Evolutionary conservation across 2,329 filamentous ascomycete species (phyloP).

Genomic region (Colletotrichum agaves): DNA sequence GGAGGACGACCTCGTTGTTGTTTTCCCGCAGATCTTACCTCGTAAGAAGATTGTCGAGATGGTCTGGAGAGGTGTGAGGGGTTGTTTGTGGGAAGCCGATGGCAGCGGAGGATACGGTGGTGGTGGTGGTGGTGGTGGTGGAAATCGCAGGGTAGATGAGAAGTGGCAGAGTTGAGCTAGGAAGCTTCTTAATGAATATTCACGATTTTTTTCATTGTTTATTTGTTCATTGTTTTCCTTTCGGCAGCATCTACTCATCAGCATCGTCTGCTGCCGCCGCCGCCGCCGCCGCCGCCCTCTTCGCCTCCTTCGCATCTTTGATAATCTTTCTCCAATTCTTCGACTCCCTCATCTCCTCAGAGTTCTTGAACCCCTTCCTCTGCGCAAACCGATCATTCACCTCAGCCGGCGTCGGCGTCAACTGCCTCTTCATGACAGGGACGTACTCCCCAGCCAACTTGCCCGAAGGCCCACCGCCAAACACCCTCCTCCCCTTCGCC

Average conservation of each 20-base stretch:
- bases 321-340: slow-evolving; percentile 34
- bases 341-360: slow-evolving; percentile 57
- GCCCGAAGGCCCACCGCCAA: slow-evolving; percentile 65
- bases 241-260: slow-evolving; percentile 11
- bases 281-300: background rate
- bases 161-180: slow-evolving; percentile 39
- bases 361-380: slow-evolving; percentile 65
- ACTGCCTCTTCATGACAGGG: slow-evolving; percentile 62
- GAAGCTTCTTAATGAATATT: slow-evolving; percentile 12
- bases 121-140: background rate
- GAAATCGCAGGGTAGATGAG: slow-evolving; percentile 42
- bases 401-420: slow-evolving; percentile 62
- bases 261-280: background rate
- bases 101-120: slow-evolving; percentile 19
- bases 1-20: slow-evolving; percentile 90
- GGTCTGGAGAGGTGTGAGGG: slow-evolving; percentile 88
- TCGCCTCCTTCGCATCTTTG: slow-evolving; percentile 26
- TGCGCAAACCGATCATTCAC: slow-evolving; percentile 71
- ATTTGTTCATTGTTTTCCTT: background rate
- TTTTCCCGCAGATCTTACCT: slow-evolving; percentile 87
- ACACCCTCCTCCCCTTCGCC: slow-evolving; percentile 50
- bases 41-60: slow-evolving; percentile 79
- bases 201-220: slow-evolving; percentile 17
- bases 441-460: slow-evolving; percentile 64
- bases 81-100: slow-evolving; percentile 79